A percentile compares a stretch with the other conserved stretches of the same genome.
phyloP scores from a whole-genome alignment of 2,329 filamentous ascomycete genomes.

The Aspergillus sp. region DNA sequence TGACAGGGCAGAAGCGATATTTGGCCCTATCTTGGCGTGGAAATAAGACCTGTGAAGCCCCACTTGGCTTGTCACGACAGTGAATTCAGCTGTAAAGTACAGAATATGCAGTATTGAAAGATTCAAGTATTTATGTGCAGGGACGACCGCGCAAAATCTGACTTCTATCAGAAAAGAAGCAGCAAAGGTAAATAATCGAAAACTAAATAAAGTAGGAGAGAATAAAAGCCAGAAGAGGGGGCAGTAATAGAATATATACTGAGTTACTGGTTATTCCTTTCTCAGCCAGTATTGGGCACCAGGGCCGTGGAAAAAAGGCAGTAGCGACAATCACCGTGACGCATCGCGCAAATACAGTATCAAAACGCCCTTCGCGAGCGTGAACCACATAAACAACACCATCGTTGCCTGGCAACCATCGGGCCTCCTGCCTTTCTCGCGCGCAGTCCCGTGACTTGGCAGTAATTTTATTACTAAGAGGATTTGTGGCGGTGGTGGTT shows the following conservation, averaged over 20 bases:
- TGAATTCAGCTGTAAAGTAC: too few relatives aligned
- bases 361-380: constrained; percentile 13
- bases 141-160: neutral
- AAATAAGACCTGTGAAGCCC: constrained; percentile 13
- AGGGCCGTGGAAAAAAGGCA: constrained; percentile 2
- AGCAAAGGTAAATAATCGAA: constrained; percentile 8
- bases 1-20: constrained; percentile 33
- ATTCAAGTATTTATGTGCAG: neutral
- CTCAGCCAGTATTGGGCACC: neutral
- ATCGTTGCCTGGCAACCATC: constrained; percentile 45
- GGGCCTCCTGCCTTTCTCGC: constrained; percentile 5
- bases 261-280: neutral
- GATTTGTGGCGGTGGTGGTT: constrained; percentile 10
- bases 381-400: constrained; percentile 10
- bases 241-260: constrained; percentile 6
- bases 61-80: too few relatives aligned
- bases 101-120: too few relatives aligned
- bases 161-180: constrained; percentile 4
- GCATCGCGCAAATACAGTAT: constrained; percentile 3
- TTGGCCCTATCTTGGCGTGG: constrained; percentile 37
- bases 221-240: neutral
- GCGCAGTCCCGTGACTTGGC: constrained; percentile 12
- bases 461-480: neutral
- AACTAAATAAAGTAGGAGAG: neutral
- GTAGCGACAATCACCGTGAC: constrained; percentile 13